Evolutionary conservation across 2,329 filamentous ascomycete species (phyloP), one percentile per base, ranked within the genome.

Genomic region (Penicillium thymicola): DNA sequence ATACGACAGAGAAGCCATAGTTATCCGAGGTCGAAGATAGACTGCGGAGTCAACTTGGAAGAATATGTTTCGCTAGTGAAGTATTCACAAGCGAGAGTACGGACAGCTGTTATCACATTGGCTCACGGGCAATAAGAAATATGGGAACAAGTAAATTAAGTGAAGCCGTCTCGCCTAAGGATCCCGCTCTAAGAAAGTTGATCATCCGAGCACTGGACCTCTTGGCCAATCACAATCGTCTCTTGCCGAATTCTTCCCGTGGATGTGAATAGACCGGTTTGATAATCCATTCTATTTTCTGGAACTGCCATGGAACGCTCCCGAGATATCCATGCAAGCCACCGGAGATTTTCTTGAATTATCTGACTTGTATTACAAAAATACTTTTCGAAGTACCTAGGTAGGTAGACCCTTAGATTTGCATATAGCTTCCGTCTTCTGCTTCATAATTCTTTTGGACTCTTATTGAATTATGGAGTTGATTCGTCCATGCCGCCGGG

Each of bases 171-270:
- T 73, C 71, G 71, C 71, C 63, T 73, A 73, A 67, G 63, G 58
- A 69, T 72, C 70, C 71, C 70, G 60, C 67, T 71, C 69, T 70
- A 47, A 73, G 71, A 65, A 72, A 70, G 65, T 60, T 60, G 61
- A 49, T 51, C 59, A 65, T 67, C 66, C 60, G 62, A 66, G 63
- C 60, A 60, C 64, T 53, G 47, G 42, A 48, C 40, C 21, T 38
- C 46, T 46, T 47, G 13, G 1, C 71, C 72, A 75, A 75, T 75
- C 67, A 74, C 51, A 65, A 27, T 23, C 4, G 40, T 43, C 45
- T 51, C 55, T 74, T 75, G 65, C 67, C 71, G 73, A 75, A 69
- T 40, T 41, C 41, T 18, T 54, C 38, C 34, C 23, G 47, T 53
- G 54, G 55, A 50, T 44, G 21, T 21, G 21, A 21, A 21, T 21